Evolutionary conservation across 2,329 filamentous ascomycete species (phyloP), one percentile per base, ranked within the genome.

Genomic region (Fusarium tanahbumbuense): DNA sequence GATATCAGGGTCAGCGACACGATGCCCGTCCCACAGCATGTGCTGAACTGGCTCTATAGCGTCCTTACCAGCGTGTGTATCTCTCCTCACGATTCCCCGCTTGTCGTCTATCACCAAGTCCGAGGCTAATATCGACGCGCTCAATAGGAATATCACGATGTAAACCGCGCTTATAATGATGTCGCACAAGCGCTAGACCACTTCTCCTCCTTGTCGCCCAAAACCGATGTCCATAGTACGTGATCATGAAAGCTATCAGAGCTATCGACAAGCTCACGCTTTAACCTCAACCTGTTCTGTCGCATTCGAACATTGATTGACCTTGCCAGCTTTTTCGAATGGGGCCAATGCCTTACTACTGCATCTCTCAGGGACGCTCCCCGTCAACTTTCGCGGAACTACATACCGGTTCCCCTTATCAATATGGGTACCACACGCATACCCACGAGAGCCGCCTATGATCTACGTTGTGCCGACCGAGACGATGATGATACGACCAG

Each of bases 1-100:
- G n/a, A 37, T 27, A 22, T 5, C 6, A 48, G 45, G 48, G 58
- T 15, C 40, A 41, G 50, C 23, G 30, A 53, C 76, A 83, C 77
- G 64, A 89, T 89, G 86, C 89, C 90, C 75, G 92, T 97, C 78
- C 92, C 93, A 76, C 94, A 97, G 81, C 92, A 94, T 82, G 91
- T 97, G 66, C 86, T 98, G 76, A 94, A 94, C 82, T 98, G 95
- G 95, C 89, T 98, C 8, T 97, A 97, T 82, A 96, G 93, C 81
- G 91, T 97, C 59, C 83, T 98, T 62, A 93, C 91, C 44, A 93
- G 90, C 75, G 92, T 93, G 82, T 50, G 84, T 73, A 27, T 20
- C 63, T 27, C 66, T 18, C 37, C 52, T 25, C 47, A 34, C 11
- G 16, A 45, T 48, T 22, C 64, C 61, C 56, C 65, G 59, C 64